Conservation (phyloP, 1,139 yeast genomes). For the Suhomyces bolitotheri region DNA sequence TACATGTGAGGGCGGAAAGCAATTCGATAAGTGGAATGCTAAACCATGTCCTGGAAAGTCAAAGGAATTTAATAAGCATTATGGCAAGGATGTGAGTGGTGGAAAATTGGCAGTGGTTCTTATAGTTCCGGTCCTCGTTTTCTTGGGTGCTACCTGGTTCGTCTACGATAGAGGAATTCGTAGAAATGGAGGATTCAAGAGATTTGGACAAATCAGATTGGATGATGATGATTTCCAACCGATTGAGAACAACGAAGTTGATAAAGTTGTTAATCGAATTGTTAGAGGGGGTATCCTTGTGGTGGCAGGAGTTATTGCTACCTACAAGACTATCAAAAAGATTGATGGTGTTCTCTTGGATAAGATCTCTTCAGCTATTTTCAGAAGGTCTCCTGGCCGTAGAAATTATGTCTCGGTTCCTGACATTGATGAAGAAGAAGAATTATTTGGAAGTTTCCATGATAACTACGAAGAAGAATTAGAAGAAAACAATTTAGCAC, state of each 20-base stretch:
- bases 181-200: slow-evolving; percentile 75
- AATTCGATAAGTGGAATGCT: slow-evolving; percentile 65
- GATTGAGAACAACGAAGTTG: slow-evolving; percentile 66
- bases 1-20: slow-evolving; percentile 72
- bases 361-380: slow-evolving; percentile 34
- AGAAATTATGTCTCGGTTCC: slow-evolving; percentile 49
- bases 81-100: slow-evolving; percentile 60
- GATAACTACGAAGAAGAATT: slow-evolving; percentile 53
- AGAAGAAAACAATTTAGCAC: slow-evolving; percentile 26
- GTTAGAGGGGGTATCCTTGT: slow-evolving; percentile 63
- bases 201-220: slow-evolving; percentile 84
- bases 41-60: slow-evolving; percentile 89
- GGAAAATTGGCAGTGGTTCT: slow-evolving; percentile 53
- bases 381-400: slow-evolving; percentile 43
- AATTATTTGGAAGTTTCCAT: slow-evolving; percentile 49
- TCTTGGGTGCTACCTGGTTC: slow-evolving; percentile 63
- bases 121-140: slow-evolving; percentile 57
- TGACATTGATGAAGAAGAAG: slow-evolving; percentile 45
- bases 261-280: slow-evolving; percentile 59
- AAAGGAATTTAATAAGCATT: slow-evolving; percentile 57
- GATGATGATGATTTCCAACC: slow-evolving; percentile 63
- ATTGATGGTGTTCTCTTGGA: slow-evolving; percentile 39
- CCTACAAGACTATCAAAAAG: slow-evolving; percentile 37
- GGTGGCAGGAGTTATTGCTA: slow-evolving; percentile 46
- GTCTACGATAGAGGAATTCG: slow-evolving; percentile 80